Conservation (phyloP, 139 green algal genomes). For the Chlorella sp. region DNA sequence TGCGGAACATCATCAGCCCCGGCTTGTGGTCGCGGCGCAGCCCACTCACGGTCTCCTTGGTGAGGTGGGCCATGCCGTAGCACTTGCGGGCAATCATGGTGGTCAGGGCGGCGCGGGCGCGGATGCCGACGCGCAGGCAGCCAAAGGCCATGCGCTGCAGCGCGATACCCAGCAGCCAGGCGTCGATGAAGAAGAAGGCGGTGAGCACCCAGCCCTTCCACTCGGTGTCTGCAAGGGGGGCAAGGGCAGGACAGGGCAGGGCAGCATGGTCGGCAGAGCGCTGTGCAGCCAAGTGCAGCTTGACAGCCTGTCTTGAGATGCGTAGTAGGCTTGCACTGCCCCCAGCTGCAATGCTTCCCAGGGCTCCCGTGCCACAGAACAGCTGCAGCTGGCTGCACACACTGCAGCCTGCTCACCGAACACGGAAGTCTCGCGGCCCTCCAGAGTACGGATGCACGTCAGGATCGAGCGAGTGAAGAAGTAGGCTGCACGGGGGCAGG, state of each 20-base stretch:
- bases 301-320: too few relatives aligned
- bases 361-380: too few relatives aligned
- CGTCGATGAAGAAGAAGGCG: conserved; percentile 67
- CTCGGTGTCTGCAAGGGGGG: conserved; percentile 11
- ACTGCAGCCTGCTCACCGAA: too few relatives aligned
- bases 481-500: conserved; percentile 51
- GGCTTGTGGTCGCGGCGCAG: too few relatives aligned
- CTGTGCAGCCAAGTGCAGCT: too few relatives aligned
- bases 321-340: too few relatives aligned
- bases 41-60: conserved; percentile 47
- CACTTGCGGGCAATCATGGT: conserved; percentile 67
- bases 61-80: conserved; percentile 65
- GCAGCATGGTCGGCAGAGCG: too few relatives aligned
- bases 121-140: conserved; percentile 63
- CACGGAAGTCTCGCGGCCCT: conserved; percentile 45
- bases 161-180: conserved; percentile 62
- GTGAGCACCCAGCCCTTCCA: conserved; percentile 69
- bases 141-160: conserved; percentile 74
- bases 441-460: conserved; percentile 51
- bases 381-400: too few relatives aligned
- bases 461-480: conserved; percentile 76
- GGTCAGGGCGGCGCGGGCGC: conserved; percentile 57
- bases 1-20: too few relatives aligned
- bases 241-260: too few relatives aligned
- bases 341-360: too few relatives aligned